Evolutionary conservation across 805 yeast genomes (phyloP).

Genomic region (Blastobotrys chiropterorum): DNA sequence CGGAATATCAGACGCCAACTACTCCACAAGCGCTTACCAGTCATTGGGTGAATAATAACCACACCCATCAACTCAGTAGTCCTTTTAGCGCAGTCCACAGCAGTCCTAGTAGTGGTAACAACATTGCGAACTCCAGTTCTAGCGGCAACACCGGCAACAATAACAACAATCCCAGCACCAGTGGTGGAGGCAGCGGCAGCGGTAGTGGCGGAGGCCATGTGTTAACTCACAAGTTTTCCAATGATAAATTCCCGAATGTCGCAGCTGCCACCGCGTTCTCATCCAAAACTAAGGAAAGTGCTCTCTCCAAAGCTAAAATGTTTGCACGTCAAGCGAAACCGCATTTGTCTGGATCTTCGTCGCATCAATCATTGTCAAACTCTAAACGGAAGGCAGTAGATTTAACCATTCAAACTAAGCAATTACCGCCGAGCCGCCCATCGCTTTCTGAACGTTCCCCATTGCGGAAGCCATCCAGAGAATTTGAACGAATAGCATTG

Average conservation of each 20-base stretch:
- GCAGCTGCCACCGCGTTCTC: conserved; percentile 31
- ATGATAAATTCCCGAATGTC: conserved; percentile 12
- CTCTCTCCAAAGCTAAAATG: conserved; percentile 28
- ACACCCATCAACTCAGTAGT: background rate
- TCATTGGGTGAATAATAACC: background rate
- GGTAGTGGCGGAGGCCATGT: background rate
- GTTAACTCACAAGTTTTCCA: background rate
- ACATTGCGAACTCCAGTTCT: no score
- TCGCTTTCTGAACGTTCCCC: conserved; percentile 28
- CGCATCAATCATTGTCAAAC: conserved; percentile 12
- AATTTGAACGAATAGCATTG: conserved; percentile 34
- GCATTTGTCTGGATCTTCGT: conserved; percentile 5
- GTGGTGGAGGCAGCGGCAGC: background rate
- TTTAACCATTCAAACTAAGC: conserved; percentile 24
- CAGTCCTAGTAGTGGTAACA: no score
- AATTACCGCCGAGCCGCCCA: conserved; percentile 22
- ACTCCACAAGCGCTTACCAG: background rate
- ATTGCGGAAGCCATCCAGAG: conserved; percentile 29
- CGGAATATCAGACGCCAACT: background rate
- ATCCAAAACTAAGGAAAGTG: conserved; percentile 21
- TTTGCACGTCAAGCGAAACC: conserved; percentile 30
- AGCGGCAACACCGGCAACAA: no score
- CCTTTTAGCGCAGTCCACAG: no score
- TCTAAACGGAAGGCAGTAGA: conserved; percentile 16
- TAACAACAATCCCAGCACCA: conserved; percentile 5